Conservation (phyloP, 345 rosid species). For the Eucalyptus regnans region DNA sequence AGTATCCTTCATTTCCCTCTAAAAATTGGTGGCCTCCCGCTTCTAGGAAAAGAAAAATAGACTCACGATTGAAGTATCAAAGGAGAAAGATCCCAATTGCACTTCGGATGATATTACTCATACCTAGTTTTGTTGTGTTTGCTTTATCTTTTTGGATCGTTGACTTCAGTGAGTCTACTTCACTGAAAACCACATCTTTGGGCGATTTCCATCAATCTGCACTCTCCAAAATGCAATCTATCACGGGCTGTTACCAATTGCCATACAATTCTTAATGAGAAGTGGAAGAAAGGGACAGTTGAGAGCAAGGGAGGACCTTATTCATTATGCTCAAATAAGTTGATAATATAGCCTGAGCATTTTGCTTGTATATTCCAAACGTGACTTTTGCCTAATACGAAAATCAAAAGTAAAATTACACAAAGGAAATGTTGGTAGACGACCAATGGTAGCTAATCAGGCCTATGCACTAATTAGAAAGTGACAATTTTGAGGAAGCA, state of each 20-base stretch:
- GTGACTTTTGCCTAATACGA: constrained; percentile 52
- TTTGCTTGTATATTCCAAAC: constrained; percentile 67
- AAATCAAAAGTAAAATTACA: not conserved
- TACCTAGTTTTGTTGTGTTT: constrained; percentile 16
- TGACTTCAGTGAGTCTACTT: constrained; percentile 45
- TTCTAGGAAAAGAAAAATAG: not conserved
- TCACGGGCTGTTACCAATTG: not conserved
- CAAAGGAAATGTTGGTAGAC: not conserved
- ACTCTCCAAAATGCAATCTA: not conserved
- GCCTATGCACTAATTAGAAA: not conserved
- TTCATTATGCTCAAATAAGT: constrained; percentile 44
- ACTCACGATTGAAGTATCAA: not conserved
- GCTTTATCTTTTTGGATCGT: constrained; percentile 27
- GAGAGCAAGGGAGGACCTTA: constrained; percentile 22
- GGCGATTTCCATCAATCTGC: constrained; percentile 73
- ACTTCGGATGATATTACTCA: not conserved
- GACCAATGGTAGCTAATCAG: not conserved
- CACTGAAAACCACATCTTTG: constrained; percentile 58
- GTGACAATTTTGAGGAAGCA: not conserved
- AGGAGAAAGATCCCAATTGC: not conserved
- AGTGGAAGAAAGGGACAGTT: not conserved
- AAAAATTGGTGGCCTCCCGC: not conserved
- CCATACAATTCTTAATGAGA: not conserved
- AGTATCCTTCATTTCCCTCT: not conserved
- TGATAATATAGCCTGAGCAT: constrained; percentile 49